These are phyloP conservation scores for Hyaloscypha hepaticicola DNA, from an alignment of 495 filamentous ascomycete genomes.

Conservation along the genomic window DNA sequence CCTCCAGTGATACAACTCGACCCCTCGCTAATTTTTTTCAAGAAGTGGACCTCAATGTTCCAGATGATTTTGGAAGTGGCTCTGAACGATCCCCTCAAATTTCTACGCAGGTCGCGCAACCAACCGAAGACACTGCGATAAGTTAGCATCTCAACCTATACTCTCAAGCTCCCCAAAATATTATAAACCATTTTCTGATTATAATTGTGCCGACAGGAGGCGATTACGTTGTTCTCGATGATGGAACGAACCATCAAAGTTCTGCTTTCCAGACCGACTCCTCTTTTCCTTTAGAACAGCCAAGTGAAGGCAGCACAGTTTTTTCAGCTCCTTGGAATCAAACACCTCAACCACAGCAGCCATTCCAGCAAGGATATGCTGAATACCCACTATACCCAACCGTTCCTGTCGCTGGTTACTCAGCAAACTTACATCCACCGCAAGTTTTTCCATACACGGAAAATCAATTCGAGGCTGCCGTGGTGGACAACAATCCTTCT, in stretches of 20 bases:
- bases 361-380: not conserved
- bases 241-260: not conserved
- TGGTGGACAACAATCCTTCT: not conserved
- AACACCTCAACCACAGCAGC: not conserved
- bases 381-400: not conserved
- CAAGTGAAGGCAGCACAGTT: not conserved
- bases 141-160: not conserved
- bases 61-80: not conserved
- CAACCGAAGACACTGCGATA: not conserved
- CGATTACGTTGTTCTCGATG: not conserved
- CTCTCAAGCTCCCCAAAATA: not conserved
- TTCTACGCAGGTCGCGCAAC: not conserved
- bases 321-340: not conserved
- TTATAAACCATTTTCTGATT: not conserved
- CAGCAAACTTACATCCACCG: not conserved
- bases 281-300: not conserved
- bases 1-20: not conserved
- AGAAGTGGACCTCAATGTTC: not conserved
- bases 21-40: not conserved
- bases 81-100: not conserved
- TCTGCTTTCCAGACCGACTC: not conserved
- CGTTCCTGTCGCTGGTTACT: not conserved
- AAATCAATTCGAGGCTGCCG: not conserved
- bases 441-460: not conserved
- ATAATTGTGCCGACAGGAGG: not conserved